Evolutionary conservation across 148 eudicot genomes (phyloP).

Genomic region (Camellia granthamiana): DNA sequence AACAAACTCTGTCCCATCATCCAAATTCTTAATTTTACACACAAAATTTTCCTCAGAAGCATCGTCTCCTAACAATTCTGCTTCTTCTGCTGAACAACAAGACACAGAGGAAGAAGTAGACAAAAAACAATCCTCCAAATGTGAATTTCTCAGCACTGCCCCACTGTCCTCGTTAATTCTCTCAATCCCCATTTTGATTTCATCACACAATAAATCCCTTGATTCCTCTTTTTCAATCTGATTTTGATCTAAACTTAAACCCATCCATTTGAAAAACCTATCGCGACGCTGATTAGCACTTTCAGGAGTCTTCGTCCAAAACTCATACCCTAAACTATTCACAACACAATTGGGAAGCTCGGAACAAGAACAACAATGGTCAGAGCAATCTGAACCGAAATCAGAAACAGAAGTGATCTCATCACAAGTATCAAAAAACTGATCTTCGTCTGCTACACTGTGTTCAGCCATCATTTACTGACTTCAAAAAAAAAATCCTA

Average conservation of each 20-base stretch:
- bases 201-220: slow-evolving; percentile 20
- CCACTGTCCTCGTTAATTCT: slow-evolving; percentile 45
- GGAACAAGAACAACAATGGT: slow-evolving; percentile 27
- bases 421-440: slow-evolving; percentile 67
- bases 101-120: slow-evolving; percentile 35
- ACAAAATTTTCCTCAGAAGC: slow-evolving; percentile 24
- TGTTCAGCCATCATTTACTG: slow-evolving; percentile 27
- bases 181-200: slow-evolving; percentile 19
- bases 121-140: slow-evolving; percentile 24
- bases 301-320: slow-evolving; percentile 52
- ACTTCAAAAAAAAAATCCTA: slow-evolving; percentile 26
- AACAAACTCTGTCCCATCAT: slow-evolving; percentile 51
- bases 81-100: slow-evolving; percentile 19
- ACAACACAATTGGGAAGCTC: slow-evolving; percentile 20
- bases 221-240: slow-evolving; percentile 32
- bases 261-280: slow-evolving; percentile 52
- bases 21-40: slow-evolving; percentile 50
- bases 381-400: slow-evolving; percentile 44
- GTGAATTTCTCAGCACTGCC: slow-evolving; percentile 41
- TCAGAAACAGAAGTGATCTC: slow-evolving; percentile 61
- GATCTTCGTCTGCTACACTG: slow-evolving; percentile 36
- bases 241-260: slow-evolving; percentile 37
- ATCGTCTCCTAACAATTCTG: slow-evolving; percentile 31
- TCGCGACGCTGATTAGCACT: slow-evolving; percentile 62
- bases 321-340: slow-evolving; percentile 42